These are phyloP conservation scores for Xerocomellus intermedius DNA, from an alignment of 768 basidiomycete species.

Conservation along the genomic window DNA sequence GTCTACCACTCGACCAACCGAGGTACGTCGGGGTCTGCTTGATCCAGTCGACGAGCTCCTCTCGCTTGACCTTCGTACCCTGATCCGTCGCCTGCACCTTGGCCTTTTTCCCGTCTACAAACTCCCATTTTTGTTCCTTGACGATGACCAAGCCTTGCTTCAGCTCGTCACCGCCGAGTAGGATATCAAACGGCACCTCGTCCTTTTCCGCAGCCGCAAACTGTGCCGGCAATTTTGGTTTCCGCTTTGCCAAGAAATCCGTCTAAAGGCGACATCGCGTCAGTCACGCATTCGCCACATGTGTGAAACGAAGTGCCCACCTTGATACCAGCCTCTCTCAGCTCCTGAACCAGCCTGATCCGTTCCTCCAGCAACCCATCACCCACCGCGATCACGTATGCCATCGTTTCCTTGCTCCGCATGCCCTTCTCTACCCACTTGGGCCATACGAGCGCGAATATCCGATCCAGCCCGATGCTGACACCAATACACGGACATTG, in stretches of 20 bases:
- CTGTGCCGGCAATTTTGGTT: slow-evolving; percentile 84
- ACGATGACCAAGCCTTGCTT: slow-evolving; percentile 82
- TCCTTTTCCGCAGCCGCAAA: slow-evolving; percentile 91
- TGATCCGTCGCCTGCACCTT: slow-evolving; percentile 60
- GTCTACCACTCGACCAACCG: slow-evolving; percentile 32
- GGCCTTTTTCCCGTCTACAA: slow-evolving; percentile 67
- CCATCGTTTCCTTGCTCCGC: slow-evolving; percentile 89
- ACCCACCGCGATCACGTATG: slow-evolving; percentile 88
- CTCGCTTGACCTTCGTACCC: slow-evolving; percentile 63
- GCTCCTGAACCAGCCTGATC: slow-evolving; percentile 71
- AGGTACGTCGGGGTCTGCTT: slow-evolving; percentile 38
- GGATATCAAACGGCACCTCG: slow-evolving; percentile 89
- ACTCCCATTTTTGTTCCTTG: slow-evolving; percentile 86
- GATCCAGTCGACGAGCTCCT: slow-evolving; percentile 63
- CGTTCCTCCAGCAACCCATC: slow-evolving; percentile 87
- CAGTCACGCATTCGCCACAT: not conserved
- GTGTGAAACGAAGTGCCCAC: slow-evolving; percentile 35
- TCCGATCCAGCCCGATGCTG: slow-evolving; percentile 88
- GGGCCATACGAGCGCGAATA: slow-evolving; percentile 89
- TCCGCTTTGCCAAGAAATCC: slow-evolving; percentile 90
- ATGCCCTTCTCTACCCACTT: slow-evolving; percentile 78
- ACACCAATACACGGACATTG: slow-evolving; percentile 88
- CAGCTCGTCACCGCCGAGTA: slow-evolving; percentile 86
- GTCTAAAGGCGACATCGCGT: slow-evolving; percentile 45
- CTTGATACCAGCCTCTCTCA: slow-evolving; percentile 88